phyloP scores from a whole-genome alignment of 176 grass and related monocot genomes.

The Miscanthus lutarioriparius region DNA sequence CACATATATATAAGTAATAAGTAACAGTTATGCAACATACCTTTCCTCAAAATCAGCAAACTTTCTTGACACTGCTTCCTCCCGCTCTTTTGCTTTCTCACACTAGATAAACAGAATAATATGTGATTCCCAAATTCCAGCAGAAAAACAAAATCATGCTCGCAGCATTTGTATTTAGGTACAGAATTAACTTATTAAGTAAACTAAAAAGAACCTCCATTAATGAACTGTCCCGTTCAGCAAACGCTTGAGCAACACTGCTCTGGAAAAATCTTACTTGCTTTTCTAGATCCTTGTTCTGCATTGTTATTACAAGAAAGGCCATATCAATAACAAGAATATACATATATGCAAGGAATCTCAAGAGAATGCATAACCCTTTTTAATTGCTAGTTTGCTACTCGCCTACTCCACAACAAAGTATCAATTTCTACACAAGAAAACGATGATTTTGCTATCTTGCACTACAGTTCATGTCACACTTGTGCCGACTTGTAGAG shows the following conservation, averaged over 20 bases:
- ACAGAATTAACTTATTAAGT: conserved; percentile 38
- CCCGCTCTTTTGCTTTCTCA: conserved; percentile 87
- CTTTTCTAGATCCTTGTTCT: conserved; percentile 96
- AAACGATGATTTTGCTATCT: conserved; percentile 1
- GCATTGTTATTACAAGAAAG: conserved; percentile 38
- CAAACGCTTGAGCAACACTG: conserved; percentile 84
- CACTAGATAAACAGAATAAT: conserved; percentile 51
- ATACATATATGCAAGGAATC: background rate
- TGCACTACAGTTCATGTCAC: background rate
- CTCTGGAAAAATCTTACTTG: conserved; percentile 98
- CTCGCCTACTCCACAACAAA: conserved; percentile 14
- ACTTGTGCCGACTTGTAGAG: background rate
- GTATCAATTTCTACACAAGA: background rate
- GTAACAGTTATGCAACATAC: conserved; percentile 45
- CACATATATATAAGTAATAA: background rate
- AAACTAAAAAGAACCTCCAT: conserved; percentile 68
- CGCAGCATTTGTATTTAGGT: conserved; percentile 2
- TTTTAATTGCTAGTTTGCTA: background rate
- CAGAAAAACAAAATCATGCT: conserved; percentile 17
- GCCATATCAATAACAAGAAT: conserved; percentile 9
- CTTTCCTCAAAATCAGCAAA: conserved; percentile 64
- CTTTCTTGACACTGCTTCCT: conserved; percentile 65
- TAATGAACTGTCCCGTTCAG: conserved; percentile 84
- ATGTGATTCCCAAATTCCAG: conserved; percentile 5
- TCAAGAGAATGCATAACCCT: background rate